Base-by-base conservation (phyloP, 495 filamentous ascomycete species). In the Tuber brumale region DNA sequence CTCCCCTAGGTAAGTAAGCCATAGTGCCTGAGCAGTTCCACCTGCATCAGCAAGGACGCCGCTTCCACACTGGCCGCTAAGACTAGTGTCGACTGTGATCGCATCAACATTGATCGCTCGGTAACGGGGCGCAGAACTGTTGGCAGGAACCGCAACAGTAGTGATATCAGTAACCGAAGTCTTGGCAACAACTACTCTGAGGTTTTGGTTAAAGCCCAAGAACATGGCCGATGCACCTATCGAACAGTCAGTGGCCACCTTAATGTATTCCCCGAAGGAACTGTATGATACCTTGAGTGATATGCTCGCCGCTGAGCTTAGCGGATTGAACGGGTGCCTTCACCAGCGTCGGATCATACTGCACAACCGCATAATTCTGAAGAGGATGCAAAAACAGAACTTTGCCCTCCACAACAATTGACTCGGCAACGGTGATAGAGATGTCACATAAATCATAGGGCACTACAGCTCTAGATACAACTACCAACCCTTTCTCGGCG, bases 381-480 rank as follows among this genome's bases (percentile, higher is more conserved):
- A 98, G 86, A n/a, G 95, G 95, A 84, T 99, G 95, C 86, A 99
- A 88, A 87, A 99, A 99, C 35, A 97, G 87, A 23, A 99, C 92
- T 84, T 96, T 97, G 76, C 92, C 95, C 75, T 92, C 91, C 23
- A 98, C 92, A 73, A 97, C 92, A 80, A 98, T 92, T 21, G 94
- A 97, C 81, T 99, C 96, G 23, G 95, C 95, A 74, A 99, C 93
- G 10, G 94, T 97, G 82, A 98, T 88, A 75, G 90, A 92, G 79
- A 99, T 95, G 83, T 99, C 95, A 83, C 95, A 97, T 35, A 99
- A 88, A 84, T 99, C 93, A 81, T 97, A 97, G 21, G 95, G 95
- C 12, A 99, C 91, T 78, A 97, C 92, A 16, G 96, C 95, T 84
- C 95, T 86, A 16, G 94, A 97, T 45, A 97, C 93, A 27, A 97